Base-by-base conservation (phyloP, 2,329 filamentous ascomycete genomes). In the Fulvia fulva region DNA sequence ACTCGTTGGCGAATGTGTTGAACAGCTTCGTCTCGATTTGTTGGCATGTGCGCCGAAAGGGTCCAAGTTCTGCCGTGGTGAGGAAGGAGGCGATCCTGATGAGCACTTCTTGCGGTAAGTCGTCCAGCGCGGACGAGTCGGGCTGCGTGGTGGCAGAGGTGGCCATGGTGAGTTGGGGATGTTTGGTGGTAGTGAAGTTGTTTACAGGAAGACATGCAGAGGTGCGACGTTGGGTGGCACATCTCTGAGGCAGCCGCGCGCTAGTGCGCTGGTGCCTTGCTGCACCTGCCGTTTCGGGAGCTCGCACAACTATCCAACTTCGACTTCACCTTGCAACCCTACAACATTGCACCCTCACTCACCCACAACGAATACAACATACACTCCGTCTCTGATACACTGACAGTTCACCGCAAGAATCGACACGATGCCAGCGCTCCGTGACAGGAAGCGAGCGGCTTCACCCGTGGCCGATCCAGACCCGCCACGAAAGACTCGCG, bases 1-100 rank as follows among this genome's bases (percentile, higher is more conserved):
- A 89, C 62, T 87, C 84, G 23, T 75, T 75, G 26, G 80, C 76
- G 64, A 88, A 88, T 32, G 75, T 76, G 51, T 78, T 74, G 70
- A 83, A 83, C 12, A 87, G 74, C 1, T 76, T 73, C 21, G 72
- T 71, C 67, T 88, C 84, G 12, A 85, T 67, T 19, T 75, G 69
- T 56, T 79, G 83, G 74, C 83, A 86, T 2, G 78, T 77, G 16
- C 79, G 72, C 6, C 86, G 84, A 21, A 58, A 51, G 12, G 72
- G 69, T 58, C 80, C 76, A 19, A 87, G 78, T 7, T 87, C 84
- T 0, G 71, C 55, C 0, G 86, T 88, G 0, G 75, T 74, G 19
- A 89, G 77, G 50, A 77, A 73, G 3, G 71, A 70, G 0, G 81
- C 78, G 61, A 88, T 81, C 19, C 80, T 77, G 14, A 83, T 70